These are phyloP conservation scores for Hamigera avellanea DNA, from an alignment of 495 filamentous ascomycete species.

Conservation along the genomic window DNA sequence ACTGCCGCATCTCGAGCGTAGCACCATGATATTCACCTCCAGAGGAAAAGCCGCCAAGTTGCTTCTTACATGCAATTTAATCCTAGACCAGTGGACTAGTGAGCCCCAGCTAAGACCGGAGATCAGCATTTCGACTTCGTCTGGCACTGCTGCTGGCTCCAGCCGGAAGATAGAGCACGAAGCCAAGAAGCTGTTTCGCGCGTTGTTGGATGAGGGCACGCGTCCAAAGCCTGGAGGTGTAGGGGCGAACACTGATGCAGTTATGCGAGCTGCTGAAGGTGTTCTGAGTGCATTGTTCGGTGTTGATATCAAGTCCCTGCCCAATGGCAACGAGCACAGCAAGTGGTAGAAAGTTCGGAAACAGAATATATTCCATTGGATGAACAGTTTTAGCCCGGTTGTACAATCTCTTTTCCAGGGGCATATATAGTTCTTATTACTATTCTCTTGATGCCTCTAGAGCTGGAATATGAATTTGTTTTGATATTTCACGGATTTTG, in stretches of 20 bases:
- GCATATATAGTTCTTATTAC: too few relatives aligned
- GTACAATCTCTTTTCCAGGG: too few relatives aligned
- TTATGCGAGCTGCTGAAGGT: constrained; percentile 25
- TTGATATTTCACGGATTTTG: too few relatives aligned
- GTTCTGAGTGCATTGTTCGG: constrained; percentile 23
- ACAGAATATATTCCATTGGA: too few relatives aligned
- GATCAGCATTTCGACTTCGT: constrained; percentile 18
- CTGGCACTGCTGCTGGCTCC: constrained; percentile 5
- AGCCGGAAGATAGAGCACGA: constrained; percentile 25
- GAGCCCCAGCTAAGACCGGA: constrained; percentile 25
- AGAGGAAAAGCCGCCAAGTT: constrained; percentile 10
- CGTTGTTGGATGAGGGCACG: constrained; percentile 19
- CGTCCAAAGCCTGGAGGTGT: constrained; percentile 5
- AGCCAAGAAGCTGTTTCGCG: constrained; percentile 27
- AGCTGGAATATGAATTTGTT: too few relatives aligned
- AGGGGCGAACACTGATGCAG: constrained; percentile 13
- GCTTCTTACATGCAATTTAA: constrained; percentile 22
- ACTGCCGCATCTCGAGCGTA: constrained; percentile 27
- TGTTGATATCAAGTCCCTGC: constrained; percentile 3
- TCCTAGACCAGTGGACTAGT: constrained; percentile 30
- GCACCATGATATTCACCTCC: constrained; percentile 25
- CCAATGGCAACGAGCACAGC: not conserved
- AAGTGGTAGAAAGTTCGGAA: not conserved
- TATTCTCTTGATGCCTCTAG: too few relatives aligned
- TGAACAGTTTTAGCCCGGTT: too few relatives aligned